Base-by-base conservation (phyloP, 2,329 filamentous ascomycete genomes). In the Gnomoniopsis smithogilvyi region DNA sequence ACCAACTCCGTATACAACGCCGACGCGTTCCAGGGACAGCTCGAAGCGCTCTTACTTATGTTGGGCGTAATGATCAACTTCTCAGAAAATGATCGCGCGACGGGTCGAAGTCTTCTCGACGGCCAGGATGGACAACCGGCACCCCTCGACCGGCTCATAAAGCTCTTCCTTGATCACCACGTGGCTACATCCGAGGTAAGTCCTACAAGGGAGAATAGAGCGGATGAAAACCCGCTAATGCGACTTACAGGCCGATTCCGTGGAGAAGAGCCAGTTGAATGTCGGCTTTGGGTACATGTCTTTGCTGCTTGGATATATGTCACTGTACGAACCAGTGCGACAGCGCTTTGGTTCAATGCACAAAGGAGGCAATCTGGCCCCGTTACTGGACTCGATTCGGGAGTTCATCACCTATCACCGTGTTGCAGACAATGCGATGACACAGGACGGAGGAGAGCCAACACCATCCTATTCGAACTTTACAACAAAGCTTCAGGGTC, bases 11-110 rank as follows among this genome's bases (percentile, higher is more conserved):
- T 84, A 58, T 73, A 74, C 6, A 77, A 76, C 49, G 78, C 79
- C 30, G 73, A 76, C n/a, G 78, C 84, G 55, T 71, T 78, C 12
- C 73, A 76, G 2, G 76, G 77, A 22, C 73, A 80, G 1, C 75
- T 93, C 55, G 89, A 96, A 64, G 82, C 85, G 51, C 79, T 96
- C 15, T 83, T 96, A 51, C 80, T 97, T 46, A 83, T 90, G 54
- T 77, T 96, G 43, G 93, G 92, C 0, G 85, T 91, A 22, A 83
- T 94, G 73, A 96, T 96, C 72, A 97, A 97, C 67, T 83, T 97
- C 56, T 84, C 91, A 10, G 92, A 96, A 70, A 88, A 91, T 68
- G 92, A 87, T 67, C 78, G 85, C 17, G 71, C 78, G 22, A 87
- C 89, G 14, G 80, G 87, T 55, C 71, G 74, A 49, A 75, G 67